Conservation (phyloP, 75 land plant species). For the Cryptomeria japonica region DNA sequence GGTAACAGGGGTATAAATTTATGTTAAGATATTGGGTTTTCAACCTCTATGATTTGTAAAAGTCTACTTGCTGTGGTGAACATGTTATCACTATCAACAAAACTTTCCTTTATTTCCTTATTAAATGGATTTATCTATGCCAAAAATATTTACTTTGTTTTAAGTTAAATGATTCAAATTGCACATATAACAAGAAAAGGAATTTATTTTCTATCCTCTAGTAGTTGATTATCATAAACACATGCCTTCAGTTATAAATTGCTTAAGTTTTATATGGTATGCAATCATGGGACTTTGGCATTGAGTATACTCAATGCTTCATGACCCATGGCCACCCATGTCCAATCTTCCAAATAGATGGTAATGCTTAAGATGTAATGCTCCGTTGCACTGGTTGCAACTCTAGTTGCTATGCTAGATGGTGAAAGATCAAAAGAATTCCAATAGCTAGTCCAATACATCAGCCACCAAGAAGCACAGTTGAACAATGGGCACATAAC, state of each 20-base stretch:
- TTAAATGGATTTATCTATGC: neutral
- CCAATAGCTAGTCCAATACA: neutral
- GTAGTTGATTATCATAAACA: neutral
- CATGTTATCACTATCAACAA: neutral
- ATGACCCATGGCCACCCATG: neutral
- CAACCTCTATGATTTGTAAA: neutral
- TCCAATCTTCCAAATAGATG: neutral
- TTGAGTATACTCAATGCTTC: neutral
- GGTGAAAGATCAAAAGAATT: neutral
- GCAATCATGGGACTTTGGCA: neutral
- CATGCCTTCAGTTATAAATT: neutral
- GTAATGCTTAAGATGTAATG: neutral
- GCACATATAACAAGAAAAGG: neutral
- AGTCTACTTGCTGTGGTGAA: neutral
- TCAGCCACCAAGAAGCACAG: neutral
- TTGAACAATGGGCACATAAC: neutral
- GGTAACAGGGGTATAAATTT: no score
- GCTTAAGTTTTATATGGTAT: neutral
- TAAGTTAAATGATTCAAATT: no score
- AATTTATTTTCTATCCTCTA: neutral
- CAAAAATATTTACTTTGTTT: neutral
- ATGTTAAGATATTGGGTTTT: neutral
- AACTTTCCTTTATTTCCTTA: neutral
- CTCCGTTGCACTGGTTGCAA: neutral
- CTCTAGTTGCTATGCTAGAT: neutral